Base-by-base conservation (phyloP, 768 basidiomycete species). In the Boletellus emodensis region DNA sequence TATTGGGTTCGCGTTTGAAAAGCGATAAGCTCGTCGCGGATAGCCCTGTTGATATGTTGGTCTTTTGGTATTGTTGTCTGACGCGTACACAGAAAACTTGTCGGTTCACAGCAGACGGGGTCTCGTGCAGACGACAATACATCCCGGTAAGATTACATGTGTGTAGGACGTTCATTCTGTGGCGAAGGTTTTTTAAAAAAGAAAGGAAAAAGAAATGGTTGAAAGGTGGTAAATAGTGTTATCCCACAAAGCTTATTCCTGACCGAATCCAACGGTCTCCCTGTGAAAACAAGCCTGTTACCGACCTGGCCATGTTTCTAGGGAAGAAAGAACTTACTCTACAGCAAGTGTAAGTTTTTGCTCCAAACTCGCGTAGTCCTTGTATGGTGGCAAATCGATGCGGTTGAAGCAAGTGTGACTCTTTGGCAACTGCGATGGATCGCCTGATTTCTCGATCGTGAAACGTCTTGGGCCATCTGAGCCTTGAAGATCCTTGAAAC, bases 381-480 rank as follows among this genome's bases (percentile, higher is more conserved):
- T 94, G 69, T 99, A 99, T 12, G 94, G 91, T n/a, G 96, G 96
- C 48, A 99, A 71, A 72, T 99, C 96, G 60, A 95, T 93, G 39
- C 91, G 79, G 58, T 89, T 98, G 82, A 99, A 99, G 75, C 96
- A 98, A 1, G 88, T 90, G 63, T 90, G 88, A 68, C 87, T 90
- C 84, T 98, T 99, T 1, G 96, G 96, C 62, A 99, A 71, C 67
- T 96, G 94, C 20, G 88, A 89, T 18, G 94, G 90, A 63, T 99
- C 96, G 24, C 96, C 96, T 33, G 92, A 90, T 74, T 98, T 98
- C 71, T 99, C 96, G 63, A 99, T 97, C 8, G 96, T 99, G 71
- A 99, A 99, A 41, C 95, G 81, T 43, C 95, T 76, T 20, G 94
- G 95, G 10, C 95, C 96, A 67, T 99, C 96, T 3, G 93, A 95